These are phyloP conservation scores for Starmerella stigmatis DNA, from an alignment of 805 yeast species.

Conservation along the genomic window DNA sequence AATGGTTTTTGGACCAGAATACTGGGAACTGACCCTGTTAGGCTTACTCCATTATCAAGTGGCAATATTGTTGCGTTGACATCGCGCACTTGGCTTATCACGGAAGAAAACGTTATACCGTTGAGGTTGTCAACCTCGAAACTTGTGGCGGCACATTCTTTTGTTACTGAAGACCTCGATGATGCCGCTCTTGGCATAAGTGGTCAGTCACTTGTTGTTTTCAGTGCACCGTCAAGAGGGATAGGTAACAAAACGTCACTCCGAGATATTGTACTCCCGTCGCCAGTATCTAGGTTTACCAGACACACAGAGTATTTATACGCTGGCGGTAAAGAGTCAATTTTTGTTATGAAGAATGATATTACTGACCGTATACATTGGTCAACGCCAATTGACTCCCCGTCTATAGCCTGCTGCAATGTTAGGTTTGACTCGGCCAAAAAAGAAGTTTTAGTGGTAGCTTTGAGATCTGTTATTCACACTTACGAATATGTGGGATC, in stretches of 20 bases:
- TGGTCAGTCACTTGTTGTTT: slow-evolving; percentile 43
- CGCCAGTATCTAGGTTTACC: not conserved
- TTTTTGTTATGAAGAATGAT: not conserved
- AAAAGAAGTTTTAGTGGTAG: slow-evolving; percentile 17
- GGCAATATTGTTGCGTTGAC: slow-evolving; percentile 40
- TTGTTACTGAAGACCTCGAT: slow-evolving; percentile 52
- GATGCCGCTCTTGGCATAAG: slow-evolving; percentile 54
- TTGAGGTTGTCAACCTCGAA: slow-evolving; percentile 31
- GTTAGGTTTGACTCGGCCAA: slow-evolving; percentile 4
- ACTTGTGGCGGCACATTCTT: slow-evolving; percentile 39
- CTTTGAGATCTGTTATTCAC: not conserved
- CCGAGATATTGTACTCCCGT: not conserved
- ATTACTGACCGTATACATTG: not conserved
- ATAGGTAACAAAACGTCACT: not conserved
- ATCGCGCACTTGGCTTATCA: slow-evolving; percentile 42
- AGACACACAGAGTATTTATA: not conserved
- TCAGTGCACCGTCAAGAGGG: slow-evolving; percentile 21
- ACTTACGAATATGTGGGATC: slow-evolving; percentile 6
- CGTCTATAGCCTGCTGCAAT: not conserved
- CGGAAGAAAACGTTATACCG: not conserved
- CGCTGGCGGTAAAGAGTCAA: not conserved
- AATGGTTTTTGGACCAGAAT: slow-evolving; percentile 47
- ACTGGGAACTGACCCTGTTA: slow-evolving; percentile 59
- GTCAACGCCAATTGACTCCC: not conserved
- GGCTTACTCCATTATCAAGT: slow-evolving; percentile 35